phyloP scores from a whole-genome alignment of 805 yeast species.

The Candida tammaniensis region DNA sequence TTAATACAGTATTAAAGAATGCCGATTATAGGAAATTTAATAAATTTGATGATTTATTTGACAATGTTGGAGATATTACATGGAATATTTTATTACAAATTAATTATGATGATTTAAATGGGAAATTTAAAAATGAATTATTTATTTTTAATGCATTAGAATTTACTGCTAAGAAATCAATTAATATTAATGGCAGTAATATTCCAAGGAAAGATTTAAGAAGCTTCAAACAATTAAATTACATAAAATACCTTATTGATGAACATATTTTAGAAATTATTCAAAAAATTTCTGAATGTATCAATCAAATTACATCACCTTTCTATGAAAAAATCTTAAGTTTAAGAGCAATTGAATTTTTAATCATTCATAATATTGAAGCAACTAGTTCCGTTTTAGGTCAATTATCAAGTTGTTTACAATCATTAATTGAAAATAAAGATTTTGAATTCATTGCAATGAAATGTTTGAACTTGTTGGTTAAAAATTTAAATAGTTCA shows the following conservation, averaged over 20 bases:
- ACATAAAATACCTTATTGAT: conserved; percentile 36
- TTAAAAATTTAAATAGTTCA: conserved; percentile 51
- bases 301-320: conserved; percentile 72
- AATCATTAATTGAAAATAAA: conserved; percentile 65
- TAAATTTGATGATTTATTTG: conserved; percentile 30
- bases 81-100: conserved; percentile 34
- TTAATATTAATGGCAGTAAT: conserved; percentile 15
- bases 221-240: conserved; percentile 17
- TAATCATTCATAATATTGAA: conserved; percentile 56
- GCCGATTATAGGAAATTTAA: conserved; percentile 44
- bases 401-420: conserved; percentile 82
- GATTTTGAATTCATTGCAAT: conserved; percentile 62
- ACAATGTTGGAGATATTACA: conserved; percentile 33
- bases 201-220: conserved; percentile 1
- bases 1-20: conserved; percentile 51
- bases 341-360: conserved; percentile 67
- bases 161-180: conserved; percentile 31
- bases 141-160: conserved; percentile 43
- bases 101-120: conserved; percentile 27
- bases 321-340: conserved; percentile 69
- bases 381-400: conserved; percentile 61
- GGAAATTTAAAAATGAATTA: conserved; percentile 26
- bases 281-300: conserved; percentile 74
- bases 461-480: conserved; percentile 64
- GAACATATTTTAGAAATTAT: conserved; percentile 70